Percentiles rank a stretch among this genome's conserved stretches.
These are phyloP conservation scores for Melampsora medusae DNA, from an alignment of 1,284 basidiomycete genomes.

Conservation along the genomic window DNA sequence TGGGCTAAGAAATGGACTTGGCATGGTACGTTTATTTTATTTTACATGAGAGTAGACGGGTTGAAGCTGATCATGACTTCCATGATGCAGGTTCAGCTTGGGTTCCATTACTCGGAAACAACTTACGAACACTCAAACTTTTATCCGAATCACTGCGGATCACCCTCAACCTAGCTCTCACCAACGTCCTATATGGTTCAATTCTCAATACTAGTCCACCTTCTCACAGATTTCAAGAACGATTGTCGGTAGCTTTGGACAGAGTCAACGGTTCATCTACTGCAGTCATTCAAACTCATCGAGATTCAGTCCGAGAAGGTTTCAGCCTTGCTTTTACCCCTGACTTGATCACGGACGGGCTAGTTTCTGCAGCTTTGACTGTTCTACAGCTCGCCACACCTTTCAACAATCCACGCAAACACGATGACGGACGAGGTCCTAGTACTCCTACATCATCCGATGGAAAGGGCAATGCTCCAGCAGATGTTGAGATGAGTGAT, in stretches of 20 bases:
- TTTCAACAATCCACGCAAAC: conserved; percentile 5
- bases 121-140: conserved; percentile 22
- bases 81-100: conserved; percentile 24
- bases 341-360: conserved; percentile 38
- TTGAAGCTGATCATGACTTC: background rate
- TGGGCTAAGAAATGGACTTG: conserved; percentile 44
- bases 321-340: conserved; percentile 41
- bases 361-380: conserved; percentile 39
- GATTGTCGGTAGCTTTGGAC: conserved; percentile 34
- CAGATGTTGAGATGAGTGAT: conserved; percentile 36
- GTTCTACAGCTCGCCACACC: conserved; percentile 38
- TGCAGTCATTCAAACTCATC: conserved; percentile 42
- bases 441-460: conserved; percentile 33
- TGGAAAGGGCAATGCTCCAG: background rate
- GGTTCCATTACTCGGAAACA: conserved; percentile 36
- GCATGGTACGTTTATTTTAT: conserved; percentile 25
- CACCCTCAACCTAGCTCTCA: conserved; percentile 35
- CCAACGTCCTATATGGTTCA: conserved; percentile 30
- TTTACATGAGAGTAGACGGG: background rate
- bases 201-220: background rate
- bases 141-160: conserved; percentile 40
- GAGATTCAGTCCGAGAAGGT: conserved; percentile 42
- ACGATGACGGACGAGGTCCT: background rate
- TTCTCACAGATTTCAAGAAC: conserved; percentile 20
- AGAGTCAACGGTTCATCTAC: conserved; percentile 40